Base-by-base conservation (phyloP, 202 grass and related monocot species). In the Cymbopogon flexuosus region DNA sequence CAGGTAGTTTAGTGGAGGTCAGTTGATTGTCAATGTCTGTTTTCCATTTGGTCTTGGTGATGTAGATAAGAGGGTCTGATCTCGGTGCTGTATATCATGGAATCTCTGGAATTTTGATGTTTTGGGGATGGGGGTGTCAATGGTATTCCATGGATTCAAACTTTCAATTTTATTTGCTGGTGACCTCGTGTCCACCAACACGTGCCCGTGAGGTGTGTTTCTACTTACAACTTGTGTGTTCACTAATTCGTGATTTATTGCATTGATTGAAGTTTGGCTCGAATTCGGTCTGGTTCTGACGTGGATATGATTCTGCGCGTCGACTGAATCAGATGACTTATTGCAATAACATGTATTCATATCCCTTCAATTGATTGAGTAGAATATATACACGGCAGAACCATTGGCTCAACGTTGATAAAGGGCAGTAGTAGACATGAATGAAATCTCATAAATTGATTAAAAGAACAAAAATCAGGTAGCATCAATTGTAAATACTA, bases 31-130 rank as follows among this genome's bases (percentile, higher is more conserved):
- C 58, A 57, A 57, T 84, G 49, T 77, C 75, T 56, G 63, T 63
- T 65, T 78, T 31, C n/a, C 58, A 21, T 52, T 77, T 83, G 21
- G 16, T 68, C 40, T 86, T 88, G 70, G 86, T 86, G 62, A 78
- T 93, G 88, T 89, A 84, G 79, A 93, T 91, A 91, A 40, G 58
- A 39, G 22, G 79, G 61, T 77, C 35, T 52, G 64, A 12, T 65
- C 59, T 85, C 40, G 62, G 66, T 77, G 31, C 8, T 5, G 37
- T 74, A 34, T 74, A 73, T 23, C 60, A 41, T 84, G 66, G 66
- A 82, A 73, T 85, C 66, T 77, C 49, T 65, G 73, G 57, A 29
- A 68, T 85, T 86, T 89, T 86, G 36, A 47, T 81, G 30, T 59
- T 59, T 59, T 24, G 3, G 42, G 15, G 31, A 27, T 27, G 31